Conservation (phyloP, 768 basidiomycete genomes). For the Peribolospora baueri region DNA sequence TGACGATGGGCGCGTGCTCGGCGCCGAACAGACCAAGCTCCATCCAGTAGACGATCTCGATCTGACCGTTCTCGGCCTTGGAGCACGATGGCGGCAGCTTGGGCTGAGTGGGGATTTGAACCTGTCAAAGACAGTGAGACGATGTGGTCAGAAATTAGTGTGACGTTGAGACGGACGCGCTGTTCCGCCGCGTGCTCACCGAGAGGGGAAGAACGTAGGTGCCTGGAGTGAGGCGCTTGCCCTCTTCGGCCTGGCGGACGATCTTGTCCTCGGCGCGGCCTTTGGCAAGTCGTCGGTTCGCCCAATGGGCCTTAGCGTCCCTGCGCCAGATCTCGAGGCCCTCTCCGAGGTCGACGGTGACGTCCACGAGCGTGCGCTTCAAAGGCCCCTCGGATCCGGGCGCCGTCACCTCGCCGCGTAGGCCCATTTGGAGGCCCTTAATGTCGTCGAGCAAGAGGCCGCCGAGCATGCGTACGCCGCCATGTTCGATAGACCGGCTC, state of each 20-base stretch:
- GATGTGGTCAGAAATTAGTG: too few species aligned
- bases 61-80: conserved; percentile 9
- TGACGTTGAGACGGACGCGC: too few species aligned
- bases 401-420: conserved; percentile 7
- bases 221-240: conserved; percentile 10
- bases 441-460: conserved; percentile 15
- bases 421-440: not conserved
- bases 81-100: too few species aligned
- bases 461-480: not conserved
- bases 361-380: conserved; percentile 15
- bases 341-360: conserved; percentile 14
- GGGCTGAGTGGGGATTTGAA: too few species aligned
- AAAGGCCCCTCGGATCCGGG: too few species aligned
- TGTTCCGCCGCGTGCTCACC: conserved; percentile 2
- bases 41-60: conserved; percentile 15
- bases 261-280: conserved; percentile 4
- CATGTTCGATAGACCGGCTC: not conserved
- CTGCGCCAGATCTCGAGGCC: conserved; percentile 14
- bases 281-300: not conserved
- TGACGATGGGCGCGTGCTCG: conserved; percentile 5
- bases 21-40: conserved; percentile 14
- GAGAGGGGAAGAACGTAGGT: conserved; percentile 15
- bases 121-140: too few species aligned
- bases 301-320: conserved; percentile 9
- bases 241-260: conserved; percentile 3